phyloP scores from a whole-genome alignment of 208 protist species.

The Borovskyia barvae region DNA sequence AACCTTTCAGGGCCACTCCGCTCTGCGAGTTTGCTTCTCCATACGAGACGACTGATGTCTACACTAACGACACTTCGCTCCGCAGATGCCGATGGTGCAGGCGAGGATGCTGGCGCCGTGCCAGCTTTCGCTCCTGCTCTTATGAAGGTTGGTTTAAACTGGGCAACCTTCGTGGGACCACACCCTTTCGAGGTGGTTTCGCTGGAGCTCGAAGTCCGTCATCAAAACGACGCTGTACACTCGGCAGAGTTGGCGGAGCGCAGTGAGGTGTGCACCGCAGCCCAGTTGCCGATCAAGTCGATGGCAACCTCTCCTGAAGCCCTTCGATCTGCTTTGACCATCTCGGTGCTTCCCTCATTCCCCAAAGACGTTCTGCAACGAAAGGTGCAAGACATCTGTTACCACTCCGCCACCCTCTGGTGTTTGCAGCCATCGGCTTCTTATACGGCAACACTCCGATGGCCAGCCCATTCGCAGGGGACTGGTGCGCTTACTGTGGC shows the following conservation, averaged over 20 bases:
- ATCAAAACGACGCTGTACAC: background rate
- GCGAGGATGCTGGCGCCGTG: background rate
- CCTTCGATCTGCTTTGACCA: background rate
- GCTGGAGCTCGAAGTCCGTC: background rate
- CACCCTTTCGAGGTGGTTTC: conserved; percentile 9
- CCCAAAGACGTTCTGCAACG: background rate
- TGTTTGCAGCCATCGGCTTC: conserved; percentile 17
- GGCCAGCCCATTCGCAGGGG: background rate
- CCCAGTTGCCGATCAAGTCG: conserved; percentile 9
- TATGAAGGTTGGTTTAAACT: conserved; percentile 12
- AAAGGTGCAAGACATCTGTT: conserved; percentile 6
- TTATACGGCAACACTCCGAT: conserved; percentile 13
- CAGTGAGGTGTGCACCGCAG: background rate
- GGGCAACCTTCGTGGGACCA: conserved; percentile 4
- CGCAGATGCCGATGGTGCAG: background rate
- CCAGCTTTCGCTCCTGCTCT: background rate
- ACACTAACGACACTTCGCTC: too few relatives aligned
- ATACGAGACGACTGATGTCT: too few relatives aligned
- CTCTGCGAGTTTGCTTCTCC: too few relatives aligned
- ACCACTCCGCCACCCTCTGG: conserved; percentile 31
- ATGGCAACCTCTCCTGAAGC: background rate
- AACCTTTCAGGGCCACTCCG: too few relatives aligned
- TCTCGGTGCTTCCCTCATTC: background rate
- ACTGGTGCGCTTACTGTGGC: background rate
- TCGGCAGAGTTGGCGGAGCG: background rate